A percentile compares a stretch with the other conserved stretches of the same genome.
These are phyloP conservation scores for Quercus phellos DNA, from an alignment of 331 rosid species.

Conservation along the genomic window DNA sequence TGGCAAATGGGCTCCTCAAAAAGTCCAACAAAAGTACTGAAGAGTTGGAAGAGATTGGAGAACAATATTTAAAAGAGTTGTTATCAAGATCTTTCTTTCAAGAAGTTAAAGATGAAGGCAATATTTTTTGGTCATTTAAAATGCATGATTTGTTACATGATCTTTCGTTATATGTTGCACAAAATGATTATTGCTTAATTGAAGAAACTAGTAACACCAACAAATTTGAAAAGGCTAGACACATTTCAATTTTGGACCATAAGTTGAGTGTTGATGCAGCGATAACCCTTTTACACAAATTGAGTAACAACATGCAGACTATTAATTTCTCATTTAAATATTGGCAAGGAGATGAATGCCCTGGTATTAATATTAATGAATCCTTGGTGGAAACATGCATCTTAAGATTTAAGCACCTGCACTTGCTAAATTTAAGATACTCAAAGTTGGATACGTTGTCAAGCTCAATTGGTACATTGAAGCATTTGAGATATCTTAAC, in stretches of 20 bases:
- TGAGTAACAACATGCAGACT: background rate
- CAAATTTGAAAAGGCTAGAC: background rate
- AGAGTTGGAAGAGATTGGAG: background rate
- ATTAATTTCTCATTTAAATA: constrained; percentile 7
- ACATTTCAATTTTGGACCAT: constrained; percentile 4
- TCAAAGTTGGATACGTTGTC: constrained; percentile 5
- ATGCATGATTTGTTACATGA: constrained; percentile 28
- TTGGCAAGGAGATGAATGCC: no score
- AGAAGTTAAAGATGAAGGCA: no score
- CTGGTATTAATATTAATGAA: background rate
- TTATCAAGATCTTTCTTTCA: constrained; percentile 25
- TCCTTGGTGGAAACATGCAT: background rate
- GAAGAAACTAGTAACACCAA: fast-evolving
- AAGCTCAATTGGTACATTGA: constrained; percentile 8
- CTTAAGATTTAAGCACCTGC: background rate
- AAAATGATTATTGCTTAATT: background rate
- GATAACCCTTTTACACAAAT: background rate
- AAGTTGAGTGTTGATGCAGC: background rate
- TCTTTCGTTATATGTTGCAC: constrained; percentile 8
- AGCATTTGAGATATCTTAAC: constrained; percentile 20
- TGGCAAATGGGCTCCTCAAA: constrained; percentile 22
- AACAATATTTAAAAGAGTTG: constrained; percentile 6
- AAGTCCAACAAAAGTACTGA: background rate
- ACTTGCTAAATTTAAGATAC: constrained; percentile 13
- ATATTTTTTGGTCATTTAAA: background rate